These are phyloP conservation scores for Lactarius quietus DNA, from an alignment of 768 basidiomycete genomes.

Conservation along the genomic window DNA sequence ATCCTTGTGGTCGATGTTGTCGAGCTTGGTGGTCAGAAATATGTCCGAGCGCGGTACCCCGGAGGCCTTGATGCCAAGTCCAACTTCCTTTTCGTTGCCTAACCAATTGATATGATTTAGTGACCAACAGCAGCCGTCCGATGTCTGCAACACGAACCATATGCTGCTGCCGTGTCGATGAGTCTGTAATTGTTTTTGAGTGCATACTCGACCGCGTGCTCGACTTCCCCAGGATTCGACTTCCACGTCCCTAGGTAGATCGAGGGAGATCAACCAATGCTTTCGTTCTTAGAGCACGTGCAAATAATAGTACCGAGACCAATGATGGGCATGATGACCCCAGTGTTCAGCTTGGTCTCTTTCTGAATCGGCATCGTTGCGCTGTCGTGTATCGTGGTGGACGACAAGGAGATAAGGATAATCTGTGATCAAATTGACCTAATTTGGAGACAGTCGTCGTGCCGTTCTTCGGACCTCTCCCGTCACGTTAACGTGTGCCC, in stretches of 20 bases:
- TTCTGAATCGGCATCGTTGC: constrained; percentile 10
- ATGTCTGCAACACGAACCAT: constrained; percentile 34
- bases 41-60: constrained; percentile 69
- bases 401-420: not conserved
- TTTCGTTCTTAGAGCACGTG: constrained; percentile 41
- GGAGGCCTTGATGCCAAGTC: constrained; percentile 69
- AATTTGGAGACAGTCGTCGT: too few species aligned
- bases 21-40: constrained; percentile 78
- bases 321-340: constrained; percentile 61
- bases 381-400: not conserved
- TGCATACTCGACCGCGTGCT: constrained; percentile 69
- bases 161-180: constrained; percentile 67
- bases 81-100: constrained; percentile 77
- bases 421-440: not conserved
- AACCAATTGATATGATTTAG: not conserved
- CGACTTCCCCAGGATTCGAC: constrained; percentile 64
- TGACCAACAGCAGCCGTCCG: not conserved
- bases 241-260: constrained; percentile 67
- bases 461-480: too few species aligned
- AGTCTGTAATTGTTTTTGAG: constrained; percentile 71
- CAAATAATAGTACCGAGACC: constrained; percentile 50
- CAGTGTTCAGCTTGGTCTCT: constrained; percentile 61
- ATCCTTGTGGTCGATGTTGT: constrained; percentile 57
- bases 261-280: constrained; percentile 3
- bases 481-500: not conserved